Evolutionary conservation across 2,329 filamentous ascomycete species (phyloP), one percentile per base, ranked within the genome.

Genomic region (Pseudodiploospora longispora): DNA sequence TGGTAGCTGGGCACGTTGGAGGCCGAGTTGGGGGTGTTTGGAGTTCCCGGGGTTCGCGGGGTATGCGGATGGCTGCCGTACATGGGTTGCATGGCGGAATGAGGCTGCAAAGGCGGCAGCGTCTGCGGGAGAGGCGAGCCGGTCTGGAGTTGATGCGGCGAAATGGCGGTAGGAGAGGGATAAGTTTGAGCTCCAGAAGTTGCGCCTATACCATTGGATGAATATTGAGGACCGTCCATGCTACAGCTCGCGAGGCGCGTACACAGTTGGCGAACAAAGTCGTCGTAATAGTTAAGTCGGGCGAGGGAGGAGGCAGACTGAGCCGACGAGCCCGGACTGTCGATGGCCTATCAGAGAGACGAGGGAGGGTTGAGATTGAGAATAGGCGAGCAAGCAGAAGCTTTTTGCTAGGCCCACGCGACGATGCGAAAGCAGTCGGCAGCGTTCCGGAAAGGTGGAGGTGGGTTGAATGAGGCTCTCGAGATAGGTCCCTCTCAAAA

Each of bases 1-100:
- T 74, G 74, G 55, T 79, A 80, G 59, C 65, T 72, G 10, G 63
- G 60, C 69, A 80, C 71, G 55, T 67, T 71, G 59, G 65, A 70
- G 42, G 67, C 64, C 33, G 76, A 75, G 45, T 72, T 75, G 33
- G 78, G 77, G 29, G 78, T 79, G 58, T 78, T 80, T 33, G 79
- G 78, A 10, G 78, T 80, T n/a, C 75, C 74, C 38, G 77, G 75
- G 27, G 77, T 80, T 56, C 78, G 72, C 52, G 79, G 78, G 38
- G 77, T 80, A 56, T 82, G 77, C 54, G 74, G 74, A 60, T 80
- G 74, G 57, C 64, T 78, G 47, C 74, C 73, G 66, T 82, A 82
- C 46, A 67, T 54, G 43, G 62, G 61, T 52, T 67, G 65, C 65
- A 67, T 67, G 47, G 61, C 60, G 42, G 63, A 61, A 50, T 69